Percentiles rank a stretch among this genome's conserved stretches.
Evolutionary conservation across 1,284 basidiomycete species (phyloP).

Genomic region (Mycosarcoma maydis): DNA sequence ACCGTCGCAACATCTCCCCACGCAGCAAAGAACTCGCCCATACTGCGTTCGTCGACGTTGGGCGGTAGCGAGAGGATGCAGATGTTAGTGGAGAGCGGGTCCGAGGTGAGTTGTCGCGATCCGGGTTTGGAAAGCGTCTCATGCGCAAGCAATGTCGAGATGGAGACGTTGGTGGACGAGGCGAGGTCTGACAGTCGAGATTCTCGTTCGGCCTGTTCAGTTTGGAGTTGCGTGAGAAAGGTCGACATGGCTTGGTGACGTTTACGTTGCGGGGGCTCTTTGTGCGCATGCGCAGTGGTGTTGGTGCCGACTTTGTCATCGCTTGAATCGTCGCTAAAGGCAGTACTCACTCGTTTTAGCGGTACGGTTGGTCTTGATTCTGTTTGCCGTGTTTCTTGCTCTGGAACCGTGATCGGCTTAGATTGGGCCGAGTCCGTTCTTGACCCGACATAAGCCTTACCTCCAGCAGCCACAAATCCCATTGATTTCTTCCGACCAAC

Average conservation of each 20-base stretch:
- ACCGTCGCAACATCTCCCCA: slow-evolving; percentile 71
- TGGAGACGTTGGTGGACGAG: slow-evolving; percentile 27
- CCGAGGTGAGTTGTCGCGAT: slow-evolving; percentile 81
- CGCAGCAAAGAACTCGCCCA: slow-evolving; percentile 84
- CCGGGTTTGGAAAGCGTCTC: slow-evolving; percentile 79
- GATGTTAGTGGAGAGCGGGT: slow-evolving; percentile 88
- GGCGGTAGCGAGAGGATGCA: slow-evolving; percentile 85
- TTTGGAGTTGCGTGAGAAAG: slow-evolving; percentile 52
- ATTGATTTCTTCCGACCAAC: slow-evolving; percentile 1
- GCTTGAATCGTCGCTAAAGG: slow-evolving; percentile 39
- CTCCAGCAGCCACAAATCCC: slow-evolving; percentile 51
- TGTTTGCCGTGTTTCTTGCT: too few relatives aligned
- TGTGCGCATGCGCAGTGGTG: too few relatives aligned
- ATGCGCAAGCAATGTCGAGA: slow-evolving; percentile 70
- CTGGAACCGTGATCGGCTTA: not conserved
- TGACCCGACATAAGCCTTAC: slow-evolving; percentile 34
- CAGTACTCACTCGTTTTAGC: slow-evolving; percentile 13
- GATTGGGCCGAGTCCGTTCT: not conserved
- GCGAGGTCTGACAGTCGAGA: slow-evolving; percentile 72
- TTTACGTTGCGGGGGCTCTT: slow-evolving; percentile 44
- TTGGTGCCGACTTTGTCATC: too few relatives aligned
- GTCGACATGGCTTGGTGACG: slow-evolving; percentile 45
- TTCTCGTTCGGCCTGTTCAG: slow-evolving; percentile 87
- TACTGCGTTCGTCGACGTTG: slow-evolving; percentile 80
- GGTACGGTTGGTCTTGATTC: too few relatives aligned